Evolutionary conservation across 148 eudicot genomes (phyloP), one percentile per base, ranked within the genome.

Genomic region (Rhododendron griersonianum): DNA sequence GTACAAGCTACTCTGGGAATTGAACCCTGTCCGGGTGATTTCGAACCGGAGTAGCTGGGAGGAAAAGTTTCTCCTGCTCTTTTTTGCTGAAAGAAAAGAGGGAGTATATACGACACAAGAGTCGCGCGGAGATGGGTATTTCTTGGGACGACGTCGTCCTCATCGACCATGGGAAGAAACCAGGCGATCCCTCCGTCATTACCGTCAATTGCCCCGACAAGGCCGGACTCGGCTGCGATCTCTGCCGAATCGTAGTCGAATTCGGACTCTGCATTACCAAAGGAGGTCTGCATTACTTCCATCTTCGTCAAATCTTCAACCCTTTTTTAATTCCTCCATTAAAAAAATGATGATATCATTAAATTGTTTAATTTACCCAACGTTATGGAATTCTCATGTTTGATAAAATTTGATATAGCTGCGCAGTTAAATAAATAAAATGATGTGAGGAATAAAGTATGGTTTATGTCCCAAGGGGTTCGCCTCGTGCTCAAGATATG

Each of bases 171-270:
- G 95, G 93, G 18, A 93, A 84, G 81, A 88, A 77, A 67, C 47
- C 89, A 11, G 93, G 91, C 57, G 98, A 93, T 13, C 93, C 96
- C 0, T 87, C 91, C 77, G 88, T 92, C 44, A 86, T 95, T 21
- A 93, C 95, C 81, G 96, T 95, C 39, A 95, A 95, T 81, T 95
- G 98, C 81, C 95, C 96, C 0, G 98, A 95, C 81, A 93, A 92
- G 84, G 88, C 98, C 13, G 98, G 98, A 0, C 93, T 95, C 15
- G 98, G 95, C 0, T 93, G 93, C 85, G 98, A 95, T 86, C 89
- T 95, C 30, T 92, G 93, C 75, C 92, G 96, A 8, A 89, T 92
- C 44, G 91, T 94, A 18, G 95, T 95, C 13, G 94, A 95, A n/a
- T 95, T 95, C 47, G 98, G 98, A 14, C 96, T 95, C 80, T 89